Evolutionary conservation across 2,329 filamentous ascomycete species (phyloP).

Genomic region (Alternaria alternata): DNA sequence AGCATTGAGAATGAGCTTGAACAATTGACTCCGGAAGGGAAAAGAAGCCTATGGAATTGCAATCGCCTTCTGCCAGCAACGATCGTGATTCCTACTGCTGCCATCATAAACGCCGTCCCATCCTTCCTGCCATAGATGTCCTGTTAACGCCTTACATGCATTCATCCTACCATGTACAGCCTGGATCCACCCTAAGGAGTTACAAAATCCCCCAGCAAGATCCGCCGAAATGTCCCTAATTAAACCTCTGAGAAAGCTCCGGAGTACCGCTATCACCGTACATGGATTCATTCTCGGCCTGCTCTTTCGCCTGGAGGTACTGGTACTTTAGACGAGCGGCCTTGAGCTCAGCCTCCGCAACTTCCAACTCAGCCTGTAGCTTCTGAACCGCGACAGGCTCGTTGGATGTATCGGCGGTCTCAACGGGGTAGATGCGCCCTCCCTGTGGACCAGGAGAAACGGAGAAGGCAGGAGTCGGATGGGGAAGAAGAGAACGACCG

Average conservation of each 20-base stretch:
- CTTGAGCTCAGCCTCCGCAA: constrained; percentile 45
- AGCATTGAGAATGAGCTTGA: neutral
- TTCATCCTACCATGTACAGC: neutral
- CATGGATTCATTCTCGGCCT: constrained; percentile 16
- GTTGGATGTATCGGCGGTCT: constrained; percentile 17
- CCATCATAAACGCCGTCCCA: neutral
- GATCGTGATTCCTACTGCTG: neutral
- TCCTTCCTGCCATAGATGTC: neutral
- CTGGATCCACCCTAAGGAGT: neutral
- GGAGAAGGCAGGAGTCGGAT: constrained; percentile 17
- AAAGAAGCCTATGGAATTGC: neutral
- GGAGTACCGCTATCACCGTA: constrained; percentile 1
- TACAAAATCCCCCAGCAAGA: neutral
- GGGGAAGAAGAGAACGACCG: constrained; percentile 5
- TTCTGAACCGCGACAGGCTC: constrained; percentile 35
- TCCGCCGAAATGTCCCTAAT: neutral
- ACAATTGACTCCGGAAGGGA: neutral
- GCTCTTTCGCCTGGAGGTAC: constrained; percentile 33
- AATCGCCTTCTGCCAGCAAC: neutral
- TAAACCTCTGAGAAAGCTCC: neutral
- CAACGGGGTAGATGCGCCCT: constrained; percentile 6
- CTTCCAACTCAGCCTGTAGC: constrained; percentile 40
- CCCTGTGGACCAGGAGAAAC: constrained; percentile 16
- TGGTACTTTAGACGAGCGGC: constrained; percentile 32
- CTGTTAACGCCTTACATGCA: neutral